Conservation (phyloP, 2,329 filamentous ascomycete genomes). For the Sporothrix inflata region DNA sequence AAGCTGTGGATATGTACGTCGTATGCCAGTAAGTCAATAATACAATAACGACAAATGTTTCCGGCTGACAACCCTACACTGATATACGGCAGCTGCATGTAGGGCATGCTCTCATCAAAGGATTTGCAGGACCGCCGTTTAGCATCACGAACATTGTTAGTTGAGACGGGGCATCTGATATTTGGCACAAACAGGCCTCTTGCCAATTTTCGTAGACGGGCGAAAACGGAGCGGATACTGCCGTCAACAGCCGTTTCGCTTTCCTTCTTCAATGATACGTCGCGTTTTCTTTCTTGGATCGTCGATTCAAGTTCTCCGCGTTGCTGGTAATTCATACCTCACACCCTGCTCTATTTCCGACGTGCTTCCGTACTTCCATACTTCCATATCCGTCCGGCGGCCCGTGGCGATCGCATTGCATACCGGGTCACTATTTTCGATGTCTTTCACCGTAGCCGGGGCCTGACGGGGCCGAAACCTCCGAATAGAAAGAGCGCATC, state of each 20-base stretch:
- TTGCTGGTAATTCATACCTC: neutral
- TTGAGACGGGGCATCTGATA: neutral
- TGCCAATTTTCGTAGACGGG: neutral
- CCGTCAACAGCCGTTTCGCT: neutral
- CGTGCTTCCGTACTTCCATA: conserved; percentile 8
- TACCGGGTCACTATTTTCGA: neutral
- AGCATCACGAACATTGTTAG: neutral
- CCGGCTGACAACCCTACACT: neutral
- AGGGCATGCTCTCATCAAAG: neutral
- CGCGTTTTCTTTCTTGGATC: neutral
- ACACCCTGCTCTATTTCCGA: neutral
- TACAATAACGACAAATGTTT: neutral
- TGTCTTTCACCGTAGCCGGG: neutral
- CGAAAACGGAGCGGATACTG: neutral
- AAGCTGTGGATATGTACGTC: too few relatives aligned
- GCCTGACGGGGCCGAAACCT: neutral
- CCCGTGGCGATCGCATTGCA: neutral
- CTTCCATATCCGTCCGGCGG: too few relatives aligned
- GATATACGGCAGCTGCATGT: neutral
- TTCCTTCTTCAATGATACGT: neutral
- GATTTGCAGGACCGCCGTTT: neutral
- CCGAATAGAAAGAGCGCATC: neutral
- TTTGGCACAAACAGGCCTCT: neutral
- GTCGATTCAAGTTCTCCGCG: neutral
- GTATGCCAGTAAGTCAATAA: too few relatives aligned